Percentiles rank a stretch among this genome's conserved stretches.
Conservation (phyloP, 2,329 filamentous ascomycete species). For the Cytospora piceicola region DNA sequence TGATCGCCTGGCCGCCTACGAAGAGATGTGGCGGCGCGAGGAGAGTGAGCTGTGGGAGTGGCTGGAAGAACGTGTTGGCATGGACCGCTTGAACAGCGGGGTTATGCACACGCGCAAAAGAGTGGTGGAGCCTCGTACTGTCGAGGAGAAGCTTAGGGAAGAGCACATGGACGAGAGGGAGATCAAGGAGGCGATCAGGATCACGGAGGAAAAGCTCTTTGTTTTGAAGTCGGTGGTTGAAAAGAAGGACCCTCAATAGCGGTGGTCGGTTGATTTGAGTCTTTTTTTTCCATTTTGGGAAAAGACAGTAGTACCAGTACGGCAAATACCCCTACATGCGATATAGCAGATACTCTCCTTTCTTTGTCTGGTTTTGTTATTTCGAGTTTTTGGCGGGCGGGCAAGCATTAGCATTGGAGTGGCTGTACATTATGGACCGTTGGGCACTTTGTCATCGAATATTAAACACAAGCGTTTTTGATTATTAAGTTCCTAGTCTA, state of each 20-base stretch:
- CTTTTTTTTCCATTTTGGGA: background rate
- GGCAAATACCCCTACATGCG: constrained; percentile 18
- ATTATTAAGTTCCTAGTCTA: background rate
- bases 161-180: constrained; percentile 72
- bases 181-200: constrained; percentile 77
- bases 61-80: constrained; percentile 83
- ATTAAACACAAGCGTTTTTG: background rate
- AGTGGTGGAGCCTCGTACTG: constrained; percentile 57
- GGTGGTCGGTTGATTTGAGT: constrained; percentile 4
- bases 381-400: constrained; percentile 18
- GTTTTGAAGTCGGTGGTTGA: constrained; percentile 75
- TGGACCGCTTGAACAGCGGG: constrained; percentile 60
- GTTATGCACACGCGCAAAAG: constrained; percentile 49
- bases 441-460: background rate
- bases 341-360: constrained; percentile 12
- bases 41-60: constrained; percentile 92
- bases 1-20: constrained; percentile 80
- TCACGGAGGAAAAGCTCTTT: constrained; percentile 83
- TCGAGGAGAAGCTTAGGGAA: constrained; percentile 62
- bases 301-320: constrained; percentile 26
- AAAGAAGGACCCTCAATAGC: constrained; percentile 49
- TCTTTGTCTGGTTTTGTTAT: constrained; percentile 8
- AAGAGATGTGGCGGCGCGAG: constrained; percentile 88
- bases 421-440: constrained; percentile 17
- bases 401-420: constrained; percentile 27